Evolutionary conservation across 2,329 filamentous ascomycete genomes (phyloP).

Genomic region (Polytolypa hystricis): DNA sequence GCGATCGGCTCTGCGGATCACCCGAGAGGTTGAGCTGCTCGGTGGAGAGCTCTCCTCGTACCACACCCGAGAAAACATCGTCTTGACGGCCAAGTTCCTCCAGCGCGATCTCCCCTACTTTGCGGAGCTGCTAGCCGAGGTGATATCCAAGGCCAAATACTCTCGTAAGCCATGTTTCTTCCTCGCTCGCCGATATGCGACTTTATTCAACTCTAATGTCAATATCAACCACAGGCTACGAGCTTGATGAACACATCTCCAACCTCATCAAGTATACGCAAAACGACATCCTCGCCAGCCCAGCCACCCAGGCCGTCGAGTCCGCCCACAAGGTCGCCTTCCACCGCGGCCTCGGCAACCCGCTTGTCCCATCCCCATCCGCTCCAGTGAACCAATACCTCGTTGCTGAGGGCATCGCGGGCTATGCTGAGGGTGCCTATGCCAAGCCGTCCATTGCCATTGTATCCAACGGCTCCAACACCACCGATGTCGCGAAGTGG

Average conservation of each 20-base stretch:
- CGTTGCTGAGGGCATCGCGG: slow-evolving; percentile 60
- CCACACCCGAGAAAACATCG: slow-evolving; percentile 86
- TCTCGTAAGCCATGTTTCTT: slow-evolving; percentile 41
- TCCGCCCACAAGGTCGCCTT: slow-evolving; percentile 78
- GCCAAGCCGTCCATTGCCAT: slow-evolving; percentile 84
- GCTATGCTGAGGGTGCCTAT: slow-evolving; percentile 70
- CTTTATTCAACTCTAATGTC: too few relatives aligned
- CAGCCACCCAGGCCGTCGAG: slow-evolving; percentile 66
- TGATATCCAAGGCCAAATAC: slow-evolving; percentile 79
- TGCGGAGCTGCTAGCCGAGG: slow-evolving; percentile 86
- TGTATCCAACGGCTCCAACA: slow-evolving; percentile 75
- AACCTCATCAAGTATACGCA: slow-evolving; percentile 67
- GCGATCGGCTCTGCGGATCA: slow-evolving; percentile 84
- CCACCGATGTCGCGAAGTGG: slow-evolving; percentile 74
- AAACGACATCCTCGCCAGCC: slow-evolving; percentile 53
- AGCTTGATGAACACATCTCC: slow-evolving; percentile 81
- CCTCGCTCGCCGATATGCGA: too few relatives aligned
- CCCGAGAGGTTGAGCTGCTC: slow-evolving; percentile 87
- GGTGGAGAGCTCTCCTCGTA: slow-evolving; percentile 79
- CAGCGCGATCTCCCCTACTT: slow-evolving; percentile 95
- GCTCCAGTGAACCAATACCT: slow-evolving; percentile 71
- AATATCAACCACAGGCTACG: slow-evolving; percentile 64
- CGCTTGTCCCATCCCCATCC: slow-evolving; percentile 61
- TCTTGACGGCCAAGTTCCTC: slow-evolving; percentile 90
- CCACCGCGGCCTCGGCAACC: slow-evolving; percentile 79